Conservation (phyloP, 495 filamentous ascomycete species). For the Penicillium riverlandense region DNA sequence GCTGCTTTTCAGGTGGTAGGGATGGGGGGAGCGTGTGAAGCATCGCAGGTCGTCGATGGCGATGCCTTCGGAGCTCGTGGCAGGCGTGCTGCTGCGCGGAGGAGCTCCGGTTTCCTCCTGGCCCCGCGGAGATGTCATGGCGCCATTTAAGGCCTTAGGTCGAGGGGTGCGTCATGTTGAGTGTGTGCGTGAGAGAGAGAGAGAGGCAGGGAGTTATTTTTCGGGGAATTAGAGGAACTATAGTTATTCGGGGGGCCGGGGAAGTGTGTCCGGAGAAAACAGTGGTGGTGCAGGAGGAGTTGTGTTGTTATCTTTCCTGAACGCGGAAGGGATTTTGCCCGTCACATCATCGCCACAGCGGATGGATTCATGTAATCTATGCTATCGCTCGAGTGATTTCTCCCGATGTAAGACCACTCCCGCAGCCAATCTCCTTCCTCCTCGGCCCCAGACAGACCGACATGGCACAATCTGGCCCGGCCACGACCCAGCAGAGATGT, state of each 20-base stretch:
- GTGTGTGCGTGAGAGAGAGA: background rate
- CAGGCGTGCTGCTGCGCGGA: slow-evolving; percentile 16
- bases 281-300: no score
- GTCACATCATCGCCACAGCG: slow-evolving; percentile 14
- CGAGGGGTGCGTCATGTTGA: slow-evolving; percentile 29
- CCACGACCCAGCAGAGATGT: slow-evolving; percentile 16
- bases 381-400: no score
- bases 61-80: slow-evolving; percentile 12
- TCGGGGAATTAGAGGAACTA: no score
- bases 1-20: slow-evolving; percentile 51
- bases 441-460: slow-evolving; percentile 36
- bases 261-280: no score
- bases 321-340: slow-evolving; percentile 21
- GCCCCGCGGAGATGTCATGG: slow-evolving; percentile 32
- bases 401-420: slow-evolving; percentile 27
- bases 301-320: slow-evolving; percentile 22
- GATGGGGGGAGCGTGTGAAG: slow-evolving; percentile 69
- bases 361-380: no score
- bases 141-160: slow-evolving; percentile 27
- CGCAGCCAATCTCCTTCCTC: slow-evolving; percentile 29
- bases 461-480: slow-evolving; percentile 40
- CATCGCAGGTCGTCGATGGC: slow-evolving; percentile 32
- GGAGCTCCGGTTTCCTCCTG: slow-evolving; percentile 27
- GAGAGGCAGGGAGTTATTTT: background rate
- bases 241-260: no score